A percentile compares a stretch with the other conserved stretches of the same genome.
These are phyloP conservation scores for Penicillium griseofulvum DNA, from an alignment of 2,329 filamentous ascomycete species.

Conservation along the genomic window DNA sequence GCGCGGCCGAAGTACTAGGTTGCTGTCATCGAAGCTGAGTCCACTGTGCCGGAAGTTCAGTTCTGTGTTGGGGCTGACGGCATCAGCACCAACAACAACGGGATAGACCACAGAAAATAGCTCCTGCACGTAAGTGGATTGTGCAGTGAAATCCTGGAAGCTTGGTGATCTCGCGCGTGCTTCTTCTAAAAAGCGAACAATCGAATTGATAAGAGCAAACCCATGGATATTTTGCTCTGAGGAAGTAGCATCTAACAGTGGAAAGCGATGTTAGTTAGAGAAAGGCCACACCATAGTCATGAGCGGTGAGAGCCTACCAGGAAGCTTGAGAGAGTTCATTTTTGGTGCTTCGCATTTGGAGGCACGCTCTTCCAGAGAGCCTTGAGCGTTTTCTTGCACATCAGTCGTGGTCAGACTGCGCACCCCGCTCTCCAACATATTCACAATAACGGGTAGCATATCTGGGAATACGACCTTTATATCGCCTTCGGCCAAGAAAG, in stretches of 20 bases:
- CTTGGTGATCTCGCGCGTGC: constrained; percentile 71
- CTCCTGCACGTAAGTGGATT: constrained; percentile 77
- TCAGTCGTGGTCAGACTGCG: constrained; percentile 61
- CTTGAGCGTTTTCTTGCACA: constrained; percentile 36
- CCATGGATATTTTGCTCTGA: constrained; percentile 13
- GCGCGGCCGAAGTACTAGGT: constrained; percentile 77
- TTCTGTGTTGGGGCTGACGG: constrained; percentile 79
- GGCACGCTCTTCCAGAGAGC: constrained; percentile 9
- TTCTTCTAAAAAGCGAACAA: constrained; percentile 75
- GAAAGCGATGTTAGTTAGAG: neutral
- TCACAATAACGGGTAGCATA: constrained; percentile 72
- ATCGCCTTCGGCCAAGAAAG: constrained; percentile 61
- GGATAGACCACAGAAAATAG: constrained; percentile 81
- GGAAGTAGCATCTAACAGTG: constrained; percentile 6
- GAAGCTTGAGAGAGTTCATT: constrained; percentile 14
- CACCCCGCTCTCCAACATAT: constrained; percentile 84
- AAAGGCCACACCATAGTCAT: neutral
- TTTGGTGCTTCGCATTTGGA: constrained; percentile 2
- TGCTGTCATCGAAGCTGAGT: constrained; percentile 79
- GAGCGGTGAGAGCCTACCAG: constrained; percentile 7
- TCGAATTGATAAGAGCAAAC: constrained; percentile 64
- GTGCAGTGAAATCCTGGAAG: constrained; percentile 79
- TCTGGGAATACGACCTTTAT: constrained; percentile 72
- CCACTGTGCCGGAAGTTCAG: constrained; percentile 78
- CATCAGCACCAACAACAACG: constrained; percentile 80